phyloP scores from a whole-genome alignment of 2,329 filamentous ascomycete species.

The Malbranchea cinnamomea region DNA sequence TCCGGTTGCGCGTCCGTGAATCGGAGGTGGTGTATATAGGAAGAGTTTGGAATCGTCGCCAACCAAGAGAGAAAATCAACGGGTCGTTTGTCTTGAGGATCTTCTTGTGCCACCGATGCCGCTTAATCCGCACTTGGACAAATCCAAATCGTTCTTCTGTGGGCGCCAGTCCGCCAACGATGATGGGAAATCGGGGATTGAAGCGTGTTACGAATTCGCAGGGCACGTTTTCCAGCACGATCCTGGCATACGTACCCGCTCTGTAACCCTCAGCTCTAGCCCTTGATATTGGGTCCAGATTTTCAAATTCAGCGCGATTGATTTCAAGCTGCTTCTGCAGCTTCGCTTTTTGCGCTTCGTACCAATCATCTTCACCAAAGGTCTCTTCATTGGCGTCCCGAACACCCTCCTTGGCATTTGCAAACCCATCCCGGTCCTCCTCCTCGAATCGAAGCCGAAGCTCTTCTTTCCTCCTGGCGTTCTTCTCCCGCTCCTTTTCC shows the following conservation, averaged over 20 bases:
- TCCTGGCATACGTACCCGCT: slow-evolving; percentile 83
- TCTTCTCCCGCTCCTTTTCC: slow-evolving; percentile 80
- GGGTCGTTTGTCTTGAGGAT: slow-evolving; percentile 97
- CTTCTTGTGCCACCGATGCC: slow-evolving; percentile 97
- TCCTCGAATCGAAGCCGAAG: slow-evolving; percentile 90
- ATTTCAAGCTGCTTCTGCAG: slow-evolving; percentile 94
- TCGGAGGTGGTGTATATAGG: slow-evolving; percentile 93
- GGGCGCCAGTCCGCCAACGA: slow-evolving; percentile 80
- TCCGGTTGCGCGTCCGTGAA: slow-evolving; percentile 81
- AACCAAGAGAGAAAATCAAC: slow-evolving; percentile 89
- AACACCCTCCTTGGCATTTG: slow-evolving; percentile 67
- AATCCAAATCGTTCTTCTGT: slow-evolving; percentile 94
- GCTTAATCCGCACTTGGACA: slow-evolving; percentile 90
- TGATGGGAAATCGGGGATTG: slow-evolving; percentile 64
- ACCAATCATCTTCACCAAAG: slow-evolving; percentile 98
- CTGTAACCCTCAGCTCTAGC: slow-evolving; percentile 76
- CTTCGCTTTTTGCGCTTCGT: slow-evolving; percentile 86
- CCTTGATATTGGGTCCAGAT: slow-evolving; percentile 70
- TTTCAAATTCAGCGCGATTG: slow-evolving; percentile 86
- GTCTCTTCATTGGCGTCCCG: slow-evolving; percentile 56
- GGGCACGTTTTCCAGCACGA: slow-evolving; percentile 77
- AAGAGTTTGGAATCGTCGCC: slow-evolving; percentile 83
- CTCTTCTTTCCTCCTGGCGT: slow-evolving; percentile 86
- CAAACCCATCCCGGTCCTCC: slow-evolving; percentile 89
- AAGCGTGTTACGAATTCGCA: slow-evolving; percentile 80